Evolutionary conservation across 805 yeast genomes (phyloP).

Genomic region (Diddensiella santjacobensis): DNA sequence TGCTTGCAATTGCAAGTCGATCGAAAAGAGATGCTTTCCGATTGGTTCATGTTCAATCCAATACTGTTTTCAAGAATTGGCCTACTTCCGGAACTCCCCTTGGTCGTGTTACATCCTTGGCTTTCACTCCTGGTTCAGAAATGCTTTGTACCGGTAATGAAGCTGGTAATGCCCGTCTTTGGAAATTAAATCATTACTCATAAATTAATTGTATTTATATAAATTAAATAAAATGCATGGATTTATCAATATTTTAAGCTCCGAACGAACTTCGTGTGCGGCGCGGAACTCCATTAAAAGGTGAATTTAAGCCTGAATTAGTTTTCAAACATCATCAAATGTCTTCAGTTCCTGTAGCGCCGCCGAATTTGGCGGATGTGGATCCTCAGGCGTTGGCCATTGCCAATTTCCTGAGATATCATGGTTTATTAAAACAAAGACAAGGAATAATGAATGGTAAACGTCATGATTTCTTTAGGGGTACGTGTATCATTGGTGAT

Average conservation of each 20-base stretch:
- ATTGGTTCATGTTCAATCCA: conserved; percentile 81
- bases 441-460: conserved; percentile 70
- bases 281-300: too few relatives aligned
- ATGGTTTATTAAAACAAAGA: conserved; percentile 70
- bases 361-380: conserved; percentile 32
- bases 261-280: too few relatives aligned
- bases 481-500: conserved; percentile 5
- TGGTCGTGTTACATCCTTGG: conserved; percentile 82
- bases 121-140: conserved; percentile 76
- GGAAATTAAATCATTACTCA: conserved; percentile 77
- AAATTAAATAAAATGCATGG: too few relatives aligned
- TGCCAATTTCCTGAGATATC: conserved; percentile 66
- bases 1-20: conserved; percentile 79
- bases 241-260: too few relatives aligned
- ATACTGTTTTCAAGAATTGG: conserved; percentile 89
- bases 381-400: conserved; percentile 62
- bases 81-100: conserved; percentile 96
- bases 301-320: too few relatives aligned
- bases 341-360: conserved; percentile 27
- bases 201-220: too few relatives aligned
- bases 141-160: conserved; percentile 88
- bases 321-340: too few relatives aligned
- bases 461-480: conserved; percentile 78
- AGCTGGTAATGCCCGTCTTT: conserved; percentile 82
- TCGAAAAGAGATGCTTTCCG: conserved; percentile 82